Base-by-base conservation (phyloP, 2,329 filamentous ascomycete genomes). In the Monilinia fructigena region DNA sequence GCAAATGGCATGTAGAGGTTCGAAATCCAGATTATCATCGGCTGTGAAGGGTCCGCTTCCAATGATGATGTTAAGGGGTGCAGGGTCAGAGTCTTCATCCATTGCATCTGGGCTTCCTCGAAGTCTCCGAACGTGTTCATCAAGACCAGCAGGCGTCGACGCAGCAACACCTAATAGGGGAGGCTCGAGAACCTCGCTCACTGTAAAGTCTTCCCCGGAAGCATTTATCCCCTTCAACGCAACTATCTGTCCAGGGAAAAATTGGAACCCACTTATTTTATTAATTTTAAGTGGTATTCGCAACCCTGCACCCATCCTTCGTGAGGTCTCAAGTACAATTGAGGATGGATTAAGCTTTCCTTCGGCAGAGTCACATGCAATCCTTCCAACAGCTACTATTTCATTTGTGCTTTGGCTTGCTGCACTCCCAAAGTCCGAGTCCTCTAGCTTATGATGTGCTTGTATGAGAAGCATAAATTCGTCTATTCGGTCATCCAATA, bases 181-280 rank as follows among this genome's bases (percentile, higher is more conserved):
- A 2, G 92, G 79, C 0, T 88, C 81, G 8, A 98, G 82, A 3
- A 95, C 79, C 74, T 97, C 88, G 45, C 85, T 87, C 42, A 95
- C 92, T 0, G 88, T 85, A 72, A 98, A 97, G 72, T 91, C 89
- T 48, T 88, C 85, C 0, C 94, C 94, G 0, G 92, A 92, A 26
- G 92, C 88, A 76, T 99, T 99, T 72, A 88, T 92, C 10, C 95
- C 95, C 68, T 85, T 85, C 38, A 98, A 79, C 8, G 94, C 95
- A 40, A 97, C 92, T 63, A 98, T 92, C 76, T 98, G 93, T 7
- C 95, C 95, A 0, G 94, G 95, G 76, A 98, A 98, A 80, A 98
- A 92, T 75, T 92, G 89, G 78, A 90, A 95, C 1, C 79, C 84
- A 70, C 82, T 80, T 1, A 96, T 77, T 2, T 84, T 84, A 68